A percentile compares a stretch with the other conserved stretches of the same genome.
These are phyloP conservation scores for Aspergillus melleus DNA, from an alignment of 2,329 filamentous ascomycete species.

Conservation along the genomic window DNA sequence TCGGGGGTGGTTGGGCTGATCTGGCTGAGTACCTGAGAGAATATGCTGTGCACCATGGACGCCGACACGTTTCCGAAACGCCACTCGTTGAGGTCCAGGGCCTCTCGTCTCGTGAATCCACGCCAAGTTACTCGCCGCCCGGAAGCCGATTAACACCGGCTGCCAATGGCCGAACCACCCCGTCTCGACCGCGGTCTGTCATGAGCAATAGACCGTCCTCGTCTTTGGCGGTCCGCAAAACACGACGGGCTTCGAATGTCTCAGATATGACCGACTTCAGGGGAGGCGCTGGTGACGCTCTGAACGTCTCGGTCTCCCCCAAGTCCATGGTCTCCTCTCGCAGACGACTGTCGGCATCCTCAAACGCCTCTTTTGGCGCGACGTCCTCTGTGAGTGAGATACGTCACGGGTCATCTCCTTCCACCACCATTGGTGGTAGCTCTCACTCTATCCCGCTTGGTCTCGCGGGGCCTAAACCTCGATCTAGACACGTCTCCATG, in stretches of 20 bases:
- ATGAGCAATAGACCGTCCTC: constrained; percentile 39
- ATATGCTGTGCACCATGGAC: constrained; percentile 87
- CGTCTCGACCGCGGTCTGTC: constrained; percentile 39
- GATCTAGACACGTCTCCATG: constrained; percentile 41
- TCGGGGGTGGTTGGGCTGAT: constrained; percentile 98
- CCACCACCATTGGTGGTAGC: constrained; percentile 17
- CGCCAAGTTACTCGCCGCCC: constrained; percentile 30
- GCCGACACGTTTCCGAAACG: constrained; percentile 60
- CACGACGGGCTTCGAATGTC: constrained; percentile 37
- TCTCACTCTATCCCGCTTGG: constrained; percentile 42
- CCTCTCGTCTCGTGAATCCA: constrained; percentile 35
- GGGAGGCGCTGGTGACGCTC: constrained; percentile 27
- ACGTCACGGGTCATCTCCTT: constrained; percentile 27
- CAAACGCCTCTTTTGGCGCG: constrained; percentile 36
- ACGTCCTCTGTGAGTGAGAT: constrained; percentile 28
- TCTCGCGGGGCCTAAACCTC: constrained; percentile 46
- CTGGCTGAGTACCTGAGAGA: constrained; percentile 91
- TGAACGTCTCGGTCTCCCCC: constrained; percentile 30
- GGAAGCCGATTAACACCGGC: constrained; percentile 21
- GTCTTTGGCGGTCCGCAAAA: constrained; percentile 41
- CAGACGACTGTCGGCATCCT: constrained; percentile 41
- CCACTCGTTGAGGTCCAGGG: constrained; percentile 57
- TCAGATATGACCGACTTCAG: constrained; percentile 30
- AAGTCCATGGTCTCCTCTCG: constrained; percentile 28
- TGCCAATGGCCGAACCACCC: constrained; percentile 32